Base-by-base conservation (phyloP, 2,329 filamentous ascomycete species). In the Cercospora berteroae region DNA sequence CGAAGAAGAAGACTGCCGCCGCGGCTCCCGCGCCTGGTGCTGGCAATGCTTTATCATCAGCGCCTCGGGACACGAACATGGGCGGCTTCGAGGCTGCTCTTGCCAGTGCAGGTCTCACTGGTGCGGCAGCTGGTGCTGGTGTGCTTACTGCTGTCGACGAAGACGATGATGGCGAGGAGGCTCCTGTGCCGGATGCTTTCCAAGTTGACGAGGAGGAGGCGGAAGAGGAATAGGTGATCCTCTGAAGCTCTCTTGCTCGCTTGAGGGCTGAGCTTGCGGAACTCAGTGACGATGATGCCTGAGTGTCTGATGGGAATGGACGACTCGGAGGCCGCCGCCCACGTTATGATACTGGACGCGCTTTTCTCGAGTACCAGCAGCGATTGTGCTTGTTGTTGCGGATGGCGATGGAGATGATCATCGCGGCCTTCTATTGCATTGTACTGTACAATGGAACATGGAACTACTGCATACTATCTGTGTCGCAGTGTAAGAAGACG, bases 61-160 rank as follows among this genome's bases (percentile, higher is more conserved):
- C 59, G 71, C 65, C 68, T 50, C 70, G 72, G 12, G 74, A 73
- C 73, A 85, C 52, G 76, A 69, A 70, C 52, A 75, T 76, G 71
- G 74, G 74, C 70, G 76, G 68, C 67, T 76, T 39, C 10, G 64
- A 67, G 20, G 69, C 67, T 39, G 66, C 66, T 10, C 52, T 64
- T 25, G 52, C 50, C 20, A 57, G 50, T n/a, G 61, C 61, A 31
- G 60, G 60, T 12, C 65, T 67, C 23, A 72, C 71, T 60, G 78
- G 75, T n/a, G 79, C 77, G 0, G 73, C 73, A 10, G 75, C 76
- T 7, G 76, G 90, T 0, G 92, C 91, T 0, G 91, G 90, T 65
- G 92, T 96, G 1, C 82, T 97, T 73, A 97, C 91, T 4, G 90
- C 93, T 5, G 88, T 96, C 4, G 94, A 97, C 74, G 94, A 98